Evolutionary conservation across 768 basidiomycete genomes (phyloP), one percentile per base, ranked within the genome.

Genomic region (Suillus subluteus): DNA sequence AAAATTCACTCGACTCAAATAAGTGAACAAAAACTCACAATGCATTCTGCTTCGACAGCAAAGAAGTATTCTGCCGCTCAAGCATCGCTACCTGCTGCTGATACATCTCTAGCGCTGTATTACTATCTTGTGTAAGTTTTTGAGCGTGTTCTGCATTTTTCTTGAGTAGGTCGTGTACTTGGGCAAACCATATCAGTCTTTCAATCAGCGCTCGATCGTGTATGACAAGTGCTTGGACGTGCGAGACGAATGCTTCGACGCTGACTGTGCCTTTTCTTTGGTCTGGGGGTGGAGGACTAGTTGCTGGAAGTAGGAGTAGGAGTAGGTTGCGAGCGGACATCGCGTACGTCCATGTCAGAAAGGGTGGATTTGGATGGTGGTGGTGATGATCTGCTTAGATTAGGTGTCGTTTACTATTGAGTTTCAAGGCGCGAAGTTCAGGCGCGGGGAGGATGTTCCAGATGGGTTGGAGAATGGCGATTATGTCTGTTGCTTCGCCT

Each of bases 91-190:
- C 90, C 74, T 97, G 95, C 78, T 89, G 91, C 81, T 97, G 93
- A 73, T 98, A 97, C 21, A 91, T 95, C 81, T 95, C 94, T 52
- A 98, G 79, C 32, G 91, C 93, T 23, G 74, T 76, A 66, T 87
- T 89, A 50, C 91, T 92, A 62, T 96, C 95, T 75, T 91, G 89
- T 4, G 94, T 92, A 37, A 97, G 84, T 78, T 94, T 95, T 82
- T 96, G 92, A 26, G 94, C 95, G 58, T 94, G 84, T 73, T 95
- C 94, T 23, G 95, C 94, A 73, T 95, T 96, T 80, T 90, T 92
- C 84, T 95, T 97, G 67, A 97, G 84, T 69, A 96, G 73, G 70
- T 97, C 95, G 66, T 96, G 91, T 61, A 95, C 93, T 76, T 94
- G 90, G 2, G 93, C 95, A 70, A 95, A 92, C 32, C 94, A 87